Base-by-base conservation (phyloP, 1,284 basidiomycete genomes). In the Malassezia arunalokei region DNA sequence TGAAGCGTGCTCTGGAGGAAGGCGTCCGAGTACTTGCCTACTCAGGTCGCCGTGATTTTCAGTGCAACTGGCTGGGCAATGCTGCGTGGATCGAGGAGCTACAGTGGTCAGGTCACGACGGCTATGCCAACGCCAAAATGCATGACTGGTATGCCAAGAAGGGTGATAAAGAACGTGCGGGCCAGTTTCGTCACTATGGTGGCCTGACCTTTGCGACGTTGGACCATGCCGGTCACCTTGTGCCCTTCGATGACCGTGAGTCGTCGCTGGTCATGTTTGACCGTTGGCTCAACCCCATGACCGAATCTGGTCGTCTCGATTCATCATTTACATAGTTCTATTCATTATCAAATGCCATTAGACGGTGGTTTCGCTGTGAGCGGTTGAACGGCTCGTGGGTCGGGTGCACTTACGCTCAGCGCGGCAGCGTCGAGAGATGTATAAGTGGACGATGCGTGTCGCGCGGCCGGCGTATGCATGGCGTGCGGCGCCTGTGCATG, bases 1-100 rank as follows among this genome's bases (percentile, higher is more conserved):
- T 73, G 1, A 11, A 44, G 6, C 58, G 54, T 11, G 43, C 70
- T 12, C 54, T 73, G 14, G 49, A 53, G 6, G 43, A 57, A 8
- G 51, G 57, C 37, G 60, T 69, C 1, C 54, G 68, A 8, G 70
- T 73, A 15, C 45, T 70, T 11, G 56, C 58, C 15, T 71, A 71
- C 54, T 59, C 57, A 14, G 68, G 68, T 20, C 40, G 47, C 8
- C 49, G 62, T 9, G 68, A 71, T 42, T 69, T 67, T 41, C 71
- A 71, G 49, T 73, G 70, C 59, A 73, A 73, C 58, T 64, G 54
- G 42, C 37, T 66, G 11, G 70, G 68, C 27, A 68, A 65, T 46
- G 56, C 55, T 8, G 45, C 47, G 35, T 73, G 70, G 70, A 57
- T 58, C 11, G 51, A 59, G 17, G 60, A 58, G 4, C 51, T 73